Conservation (phyloP, 371 early-diverging fungal species). For the Syncephalastrum contaminatum region DNA sequence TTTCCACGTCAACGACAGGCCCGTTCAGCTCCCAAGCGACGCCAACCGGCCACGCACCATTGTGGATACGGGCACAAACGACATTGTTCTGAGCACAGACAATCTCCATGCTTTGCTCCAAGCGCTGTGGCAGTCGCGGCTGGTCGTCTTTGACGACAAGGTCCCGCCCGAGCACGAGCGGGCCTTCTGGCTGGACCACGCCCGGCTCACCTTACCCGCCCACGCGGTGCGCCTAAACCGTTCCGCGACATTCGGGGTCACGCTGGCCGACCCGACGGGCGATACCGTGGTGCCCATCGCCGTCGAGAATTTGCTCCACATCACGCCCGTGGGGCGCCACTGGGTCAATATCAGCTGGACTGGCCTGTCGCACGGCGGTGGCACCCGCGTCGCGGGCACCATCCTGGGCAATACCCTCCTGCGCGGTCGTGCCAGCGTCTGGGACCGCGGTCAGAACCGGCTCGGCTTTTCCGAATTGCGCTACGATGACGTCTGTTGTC, state of each 20-base stretch:
- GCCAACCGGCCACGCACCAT: conserved; percentile 35
- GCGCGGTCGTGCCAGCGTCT: conserved; percentile 35
- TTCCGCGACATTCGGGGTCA: conserved; percentile 7
- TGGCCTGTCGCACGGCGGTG: conserved; percentile 12
- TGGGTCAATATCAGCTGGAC: conserved; percentile 22
- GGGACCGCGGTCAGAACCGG: conserved; percentile 31
- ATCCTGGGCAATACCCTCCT: conserved; percentile 41
- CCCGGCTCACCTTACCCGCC: conserved; percentile 10
- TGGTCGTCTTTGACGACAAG: conserved; percentile 12
- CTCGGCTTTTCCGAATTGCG: conserved; percentile 15
- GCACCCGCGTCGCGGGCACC: conserved; percentile 20
- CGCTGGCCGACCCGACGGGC: conserved; percentile 7
- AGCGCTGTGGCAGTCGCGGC: conserved; percentile 24
- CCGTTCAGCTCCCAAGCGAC: conserved; percentile 23
- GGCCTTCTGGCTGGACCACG: conserved; percentile 17
- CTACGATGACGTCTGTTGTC: conserved; percentile 7
- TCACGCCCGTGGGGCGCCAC: background rate
- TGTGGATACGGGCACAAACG: conserved; percentile 40
- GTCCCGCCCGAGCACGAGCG: conserved; percentile 16
- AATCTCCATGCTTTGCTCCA: conserved; percentile 29
- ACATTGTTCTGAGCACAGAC: conserved; percentile 26
- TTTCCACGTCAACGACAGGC: conserved; percentile 29
- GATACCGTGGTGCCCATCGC: conserved; percentile 2
- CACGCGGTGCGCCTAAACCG: conserved; percentile 6
- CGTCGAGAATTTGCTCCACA: conserved; percentile 13